These are phyloP conservation scores for Pythium sukuiense DNA, from an alignment of 352 stramenopile genomes.

Conservation along the genomic window DNA sequence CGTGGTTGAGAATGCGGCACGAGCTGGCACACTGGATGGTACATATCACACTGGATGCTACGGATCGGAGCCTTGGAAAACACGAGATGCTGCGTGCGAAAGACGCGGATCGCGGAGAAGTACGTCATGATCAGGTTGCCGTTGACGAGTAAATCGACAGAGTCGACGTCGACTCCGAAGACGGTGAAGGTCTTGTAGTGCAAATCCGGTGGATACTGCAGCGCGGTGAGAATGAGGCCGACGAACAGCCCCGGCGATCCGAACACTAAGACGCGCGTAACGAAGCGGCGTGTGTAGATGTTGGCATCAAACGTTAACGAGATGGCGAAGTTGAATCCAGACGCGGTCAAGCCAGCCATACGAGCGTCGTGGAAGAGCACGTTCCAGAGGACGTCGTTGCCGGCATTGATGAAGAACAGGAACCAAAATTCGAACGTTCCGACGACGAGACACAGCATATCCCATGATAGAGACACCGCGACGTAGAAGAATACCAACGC, in stretches of 20 bases:
- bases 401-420: constrained; percentile 21
- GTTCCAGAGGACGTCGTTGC: constrained; percentile 16
- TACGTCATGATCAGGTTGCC: constrained; percentile 21
- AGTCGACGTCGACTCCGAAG: constrained; percentile 9
- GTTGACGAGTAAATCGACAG: constrained; percentile 14
- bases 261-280: constrained; percentile 12
- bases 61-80: constrained; percentile 7
- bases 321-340: constrained; percentile 10
- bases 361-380: constrained; percentile 19
- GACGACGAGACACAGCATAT: constrained; percentile 15
- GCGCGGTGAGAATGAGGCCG: constrained; percentile 8
- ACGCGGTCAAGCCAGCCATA: constrained; percentile 13
- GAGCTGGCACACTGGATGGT: constrained; percentile 17
- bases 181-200: constrained; percentile 11
- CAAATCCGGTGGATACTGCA: constrained; percentile 16
- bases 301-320: constrained; percentile 16
- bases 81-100: constrained; percentile 14
- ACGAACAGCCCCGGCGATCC: constrained; percentile 11
- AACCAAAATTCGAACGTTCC: constrained; percentile 26
- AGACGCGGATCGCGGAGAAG: constrained; percentile 7
- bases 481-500: constrained; percentile 10
- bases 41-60: constrained; percentile 16
- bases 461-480: constrained; percentile 21
- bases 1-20: neutral
- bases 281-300: constrained; percentile 18